Evolutionary conservation across 331 rosid genomes (phyloP).

Genomic region (Malus hybrid): DNA sequence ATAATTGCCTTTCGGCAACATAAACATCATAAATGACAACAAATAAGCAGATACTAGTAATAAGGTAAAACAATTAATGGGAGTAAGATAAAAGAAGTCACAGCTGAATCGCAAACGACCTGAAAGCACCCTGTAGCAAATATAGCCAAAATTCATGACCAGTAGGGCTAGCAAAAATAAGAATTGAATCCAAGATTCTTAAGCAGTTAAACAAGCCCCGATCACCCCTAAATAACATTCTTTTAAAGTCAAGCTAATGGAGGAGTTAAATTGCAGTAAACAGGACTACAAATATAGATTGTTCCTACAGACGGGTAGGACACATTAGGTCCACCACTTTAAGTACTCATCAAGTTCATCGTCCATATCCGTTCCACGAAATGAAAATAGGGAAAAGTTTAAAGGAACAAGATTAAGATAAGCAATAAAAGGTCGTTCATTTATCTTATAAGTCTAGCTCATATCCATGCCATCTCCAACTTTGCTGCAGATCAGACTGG

Average conservation of each 20-base stretch:
- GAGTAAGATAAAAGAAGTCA: slow-evolving; percentile 1
- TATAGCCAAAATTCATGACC: slow-evolving; percentile 16
- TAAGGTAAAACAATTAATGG: slow-evolving; percentile 8
- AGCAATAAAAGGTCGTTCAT: slow-evolving; percentile 33
- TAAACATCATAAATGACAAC: neutral
- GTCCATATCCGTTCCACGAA: slow-evolving; percentile 34
- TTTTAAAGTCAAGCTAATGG: slow-evolving; percentile 38
- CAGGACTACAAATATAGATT: slow-evolving; percentile 46
- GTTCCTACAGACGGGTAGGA: slow-evolving; percentile 59
- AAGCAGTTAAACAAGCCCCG: slow-evolving; percentile 16
- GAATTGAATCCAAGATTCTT: slow-evolving; percentile 20
- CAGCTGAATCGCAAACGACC: slow-evolving; percentile 15
- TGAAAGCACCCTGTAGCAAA: slow-evolving; percentile 11
- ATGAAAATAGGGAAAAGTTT: slow-evolving; percentile 10
- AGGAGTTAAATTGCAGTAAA: slow-evolving; percentile 54
- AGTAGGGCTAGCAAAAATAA: slow-evolving; percentile 7
- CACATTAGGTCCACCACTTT: slow-evolving; percentile 49
- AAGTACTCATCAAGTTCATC: slow-evolving; percentile 43
- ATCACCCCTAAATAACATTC: slow-evolving; percentile 15
- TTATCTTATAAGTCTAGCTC: slow-evolving; percentile 52
- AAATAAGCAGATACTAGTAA: slow-evolving; percentile 3
- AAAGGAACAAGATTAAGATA: slow-evolving; percentile 31
- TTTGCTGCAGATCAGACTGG: slow-evolving; percentile 80
- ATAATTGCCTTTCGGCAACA: neutral
- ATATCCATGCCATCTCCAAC: slow-evolving; percentile 89